These are phyloP conservation scores for Chaetomium strumarium DNA, from an alignment of 2,329 filamentous ascomycete species.

Conservation along the genomic window DNA sequence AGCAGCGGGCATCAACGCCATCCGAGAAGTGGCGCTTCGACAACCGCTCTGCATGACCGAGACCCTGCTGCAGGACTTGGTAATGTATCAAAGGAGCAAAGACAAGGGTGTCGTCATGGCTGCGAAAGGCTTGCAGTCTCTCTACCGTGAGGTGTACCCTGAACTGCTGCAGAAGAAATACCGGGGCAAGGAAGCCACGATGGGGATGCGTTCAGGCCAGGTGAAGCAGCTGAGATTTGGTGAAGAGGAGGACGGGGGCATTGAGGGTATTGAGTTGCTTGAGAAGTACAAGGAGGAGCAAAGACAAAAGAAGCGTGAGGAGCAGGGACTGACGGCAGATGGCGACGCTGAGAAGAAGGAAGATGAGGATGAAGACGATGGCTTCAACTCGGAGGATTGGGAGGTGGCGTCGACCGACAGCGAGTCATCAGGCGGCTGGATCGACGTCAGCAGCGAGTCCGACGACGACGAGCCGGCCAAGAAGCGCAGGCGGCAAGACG, in stretches of 20 bases:
- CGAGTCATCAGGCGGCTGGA: conserved; percentile 82
- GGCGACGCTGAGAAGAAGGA: conserved; percentile 50
- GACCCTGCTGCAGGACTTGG: conserved; percentile 88
- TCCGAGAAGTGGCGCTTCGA: conserved; percentile 85
- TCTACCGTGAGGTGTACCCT: conserved; percentile 87
- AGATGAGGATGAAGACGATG: conserved; percentile 55
- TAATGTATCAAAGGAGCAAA: conserved; percentile 94
- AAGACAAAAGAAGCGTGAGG: conserved; percentile 63
- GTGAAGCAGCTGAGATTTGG: conserved; percentile 74
- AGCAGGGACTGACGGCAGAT: conserved; percentile 55
- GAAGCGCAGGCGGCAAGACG: conserved; percentile 54
- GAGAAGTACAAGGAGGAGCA: conserved; percentile 94
- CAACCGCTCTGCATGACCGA: conserved; percentile 97
- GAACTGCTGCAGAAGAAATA: conserved; percentile 86
- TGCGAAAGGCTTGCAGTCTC: conserved; percentile 79
- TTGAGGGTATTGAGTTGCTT: conserved; percentile 86
- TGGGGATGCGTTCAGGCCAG: conserved; percentile 69
- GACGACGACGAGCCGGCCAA: conserved; percentile 65
- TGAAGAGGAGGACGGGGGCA: conserved; percentile 71
- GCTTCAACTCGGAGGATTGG: conserved; percentile 52
- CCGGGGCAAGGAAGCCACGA: conserved; percentile 83
- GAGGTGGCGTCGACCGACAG: conserved; percentile 56
- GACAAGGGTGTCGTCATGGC: conserved; percentile 99
- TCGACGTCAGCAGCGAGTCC: conserved; percentile 79
- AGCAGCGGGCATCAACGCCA: conserved; percentile 86